Percentiles rank a stretch among this genome's conserved stretches.
Evolutionary conservation across 768 basidiomycete genomes (phyloP).

Genomic region (Auricularia sp.): DNA sequence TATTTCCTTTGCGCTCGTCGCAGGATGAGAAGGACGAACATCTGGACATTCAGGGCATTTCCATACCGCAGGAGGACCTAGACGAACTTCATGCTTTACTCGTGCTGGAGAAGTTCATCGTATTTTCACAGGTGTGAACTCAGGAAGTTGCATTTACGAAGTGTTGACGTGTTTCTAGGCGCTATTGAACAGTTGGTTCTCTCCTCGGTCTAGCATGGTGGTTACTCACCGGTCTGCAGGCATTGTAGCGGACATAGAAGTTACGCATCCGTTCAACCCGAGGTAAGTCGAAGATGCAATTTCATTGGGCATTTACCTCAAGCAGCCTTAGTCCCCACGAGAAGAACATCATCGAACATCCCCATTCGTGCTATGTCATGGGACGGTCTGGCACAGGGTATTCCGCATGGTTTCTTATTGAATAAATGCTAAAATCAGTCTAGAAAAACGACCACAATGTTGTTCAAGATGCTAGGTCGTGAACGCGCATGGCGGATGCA

Average conservation of each 20-base stretch:
- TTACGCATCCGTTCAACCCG: slow-evolving; percentile 21
- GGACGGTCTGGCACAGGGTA: slow-evolving; percentile 87
- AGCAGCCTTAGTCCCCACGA: slow-evolving; percentile 30
- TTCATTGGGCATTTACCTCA: not conserved
- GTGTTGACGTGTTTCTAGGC: slow-evolving; percentile 9
- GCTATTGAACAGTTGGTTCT: slow-evolving; percentile 26
- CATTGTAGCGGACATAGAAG: slow-evolving; percentile 41
- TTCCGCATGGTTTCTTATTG: slow-evolving; percentile 1
- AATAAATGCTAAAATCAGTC: not conserved
- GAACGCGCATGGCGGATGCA: slow-evolving; percentile 42
- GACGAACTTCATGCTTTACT: slow-evolving; percentile 43
- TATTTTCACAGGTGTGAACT: slow-evolving; percentile 29
- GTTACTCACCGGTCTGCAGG: slow-evolving; percentile 19
- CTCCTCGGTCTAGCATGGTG: not conserved
- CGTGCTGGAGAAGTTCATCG: slow-evolving; percentile 44
- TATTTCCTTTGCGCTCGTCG: slow-evolving; percentile 35
- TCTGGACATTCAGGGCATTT: not conserved
- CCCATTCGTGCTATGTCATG: slow-evolving; percentile 70
- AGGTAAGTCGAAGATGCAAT: slow-evolving; percentile 15
- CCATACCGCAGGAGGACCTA: slow-evolving; percentile 1
- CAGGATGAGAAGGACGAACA: slow-evolving; percentile 1
- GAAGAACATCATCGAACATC: slow-evolving; percentile 47
- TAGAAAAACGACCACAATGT: slow-evolving; percentile 69
- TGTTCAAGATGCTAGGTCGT: slow-evolving; percentile 65
- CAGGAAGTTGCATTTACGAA: not conserved